These are phyloP conservation scores for Phaffomyces thermotolerans DNA, from an alignment of 805 yeast species.

Conservation along the genomic window DNA sequence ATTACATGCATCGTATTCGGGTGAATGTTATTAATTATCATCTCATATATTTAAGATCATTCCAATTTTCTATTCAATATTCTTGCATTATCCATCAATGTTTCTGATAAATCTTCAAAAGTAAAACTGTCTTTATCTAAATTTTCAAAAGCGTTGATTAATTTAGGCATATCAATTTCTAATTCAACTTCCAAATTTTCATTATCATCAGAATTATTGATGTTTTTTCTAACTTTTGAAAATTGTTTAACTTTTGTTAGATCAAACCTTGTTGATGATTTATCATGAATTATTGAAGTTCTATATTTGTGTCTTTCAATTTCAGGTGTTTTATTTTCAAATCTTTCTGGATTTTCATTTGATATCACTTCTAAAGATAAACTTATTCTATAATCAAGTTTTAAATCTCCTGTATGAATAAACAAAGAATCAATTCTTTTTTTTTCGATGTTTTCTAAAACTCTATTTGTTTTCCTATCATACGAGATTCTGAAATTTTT, in stretches of 20 bases:
- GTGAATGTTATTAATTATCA: neutral
- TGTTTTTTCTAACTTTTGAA: constrained; percentile 19
- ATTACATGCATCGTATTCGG: neutral
- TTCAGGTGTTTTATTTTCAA: constrained; percentile 45
- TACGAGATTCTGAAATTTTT: constrained; percentile 57
- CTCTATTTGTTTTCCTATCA: constrained; percentile 61
- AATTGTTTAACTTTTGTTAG: constrained; percentile 47
- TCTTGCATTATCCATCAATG: constrained; percentile 55
- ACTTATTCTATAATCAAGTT: constrained; percentile 71
- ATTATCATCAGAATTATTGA: constrained; percentile 20
- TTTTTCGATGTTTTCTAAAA: constrained; percentile 64
- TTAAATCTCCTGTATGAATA: constrained; percentile 67
- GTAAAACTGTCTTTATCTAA: constrained; percentile 41
- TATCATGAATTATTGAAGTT: constrained; percentile 62
- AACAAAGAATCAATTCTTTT: constrained; percentile 65
- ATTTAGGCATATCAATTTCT: constrained; percentile 40
- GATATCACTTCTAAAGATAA: constrained; percentile 73
- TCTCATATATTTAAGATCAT: neutral
- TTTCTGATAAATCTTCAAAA: constrained; percentile 52
- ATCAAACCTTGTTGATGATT: constrained; percentile 67
- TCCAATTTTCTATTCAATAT: constrained; percentile 24
- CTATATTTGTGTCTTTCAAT: constrained; percentile 66
- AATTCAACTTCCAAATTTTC: constrained; percentile 39
- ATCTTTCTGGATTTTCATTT: constrained; percentile 46
- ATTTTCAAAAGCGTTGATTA: constrained; percentile 34